These are phyloP conservation scores for Hanseniaspora uvarum DNA, from an alignment of 1,139 yeast species.

Conservation along the genomic window DNA sequence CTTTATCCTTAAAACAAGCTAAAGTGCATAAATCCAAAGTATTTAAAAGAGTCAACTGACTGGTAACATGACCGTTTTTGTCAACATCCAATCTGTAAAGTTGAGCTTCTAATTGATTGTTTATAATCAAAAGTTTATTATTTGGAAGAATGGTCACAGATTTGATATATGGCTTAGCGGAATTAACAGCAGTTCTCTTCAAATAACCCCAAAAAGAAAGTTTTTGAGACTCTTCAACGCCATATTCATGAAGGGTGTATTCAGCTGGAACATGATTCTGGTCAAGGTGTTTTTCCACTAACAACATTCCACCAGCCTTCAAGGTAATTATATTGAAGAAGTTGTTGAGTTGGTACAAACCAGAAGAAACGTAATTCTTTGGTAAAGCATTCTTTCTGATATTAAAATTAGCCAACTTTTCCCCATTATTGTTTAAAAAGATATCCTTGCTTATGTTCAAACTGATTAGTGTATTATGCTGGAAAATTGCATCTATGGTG, in stretches of 20 bases:
- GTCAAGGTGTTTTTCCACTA: neutral
- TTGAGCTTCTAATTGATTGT: neutral
- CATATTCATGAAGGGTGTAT: neutral
- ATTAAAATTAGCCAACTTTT: neutral
- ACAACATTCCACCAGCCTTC: constrained; percentile 7
- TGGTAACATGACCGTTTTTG: neutral
- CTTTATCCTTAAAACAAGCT: neutral
- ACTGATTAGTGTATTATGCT: neutral
- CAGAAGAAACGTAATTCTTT: neutral
- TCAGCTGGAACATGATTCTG: neutral
- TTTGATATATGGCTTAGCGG: neutral
- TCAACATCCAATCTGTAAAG: neutral
- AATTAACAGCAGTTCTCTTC: neutral
- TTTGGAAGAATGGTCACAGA: neutral
- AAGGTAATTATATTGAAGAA: constrained; percentile 1
- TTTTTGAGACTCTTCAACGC: neutral
- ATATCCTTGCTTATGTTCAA: constrained; percentile 2
- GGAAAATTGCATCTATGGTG: constrained; percentile 5
- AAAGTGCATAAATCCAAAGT: neutral
- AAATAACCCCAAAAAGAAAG: neutral
- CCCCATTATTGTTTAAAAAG: neutral
- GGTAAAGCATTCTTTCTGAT: neutral
- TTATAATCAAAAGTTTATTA: neutral
- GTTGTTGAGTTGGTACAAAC: constrained; percentile 6
- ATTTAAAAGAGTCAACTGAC: neutral